Evolutionary conservation across 495 filamentous ascomycete genomes (phyloP).

Genomic region (Talaromyces stipitatus): DNA sequence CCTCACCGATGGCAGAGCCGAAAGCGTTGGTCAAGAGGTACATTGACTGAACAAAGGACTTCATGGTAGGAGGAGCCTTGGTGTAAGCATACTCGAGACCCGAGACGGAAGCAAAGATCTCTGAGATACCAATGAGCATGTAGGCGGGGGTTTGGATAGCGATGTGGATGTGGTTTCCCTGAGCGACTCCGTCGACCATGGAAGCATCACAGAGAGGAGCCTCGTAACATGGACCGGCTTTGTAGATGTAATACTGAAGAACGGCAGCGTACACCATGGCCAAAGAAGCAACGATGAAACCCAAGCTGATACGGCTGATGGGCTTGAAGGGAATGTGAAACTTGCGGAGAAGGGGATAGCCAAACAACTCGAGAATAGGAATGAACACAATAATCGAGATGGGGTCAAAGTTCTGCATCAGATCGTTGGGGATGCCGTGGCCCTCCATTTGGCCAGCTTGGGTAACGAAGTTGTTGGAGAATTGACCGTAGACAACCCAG

Average conservation of each 20-base stretch:
- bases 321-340: slow-evolving; percentile 51
- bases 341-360: slow-evolving; percentile 55
- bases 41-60: slow-evolving; percentile 68
- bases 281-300: slow-evolving; percentile 50
- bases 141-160: slow-evolving; percentile 65
- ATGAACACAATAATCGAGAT: slow-evolving; percentile 58
- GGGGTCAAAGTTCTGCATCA: slow-evolving; percentile 63
- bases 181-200: slow-evolving; percentile 20
- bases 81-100: slow-evolving; percentile 72
- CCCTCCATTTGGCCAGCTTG: slow-evolving; percentile 55
- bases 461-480: slow-evolving; percentile 51
- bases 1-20: slow-evolving; percentile 62
- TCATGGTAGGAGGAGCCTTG: slow-evolving; percentile 77
- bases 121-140: slow-evolving; percentile 62
- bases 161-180: slow-evolving; percentile 49
- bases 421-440: slow-evolving; percentile 63
- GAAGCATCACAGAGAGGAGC: slow-evolving; percentile 27
- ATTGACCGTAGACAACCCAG: slow-evolving; percentile 56
- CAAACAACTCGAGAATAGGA: slow-evolving; percentile 51
- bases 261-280: slow-evolving; percentile 52
- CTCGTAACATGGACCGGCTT: slow-evolving; percentile 40
- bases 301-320: slow-evolving; percentile 59
- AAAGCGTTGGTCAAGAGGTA: slow-evolving; percentile 70
- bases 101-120: slow-evolving; percentile 69
- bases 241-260: slow-evolving; percentile 58